phyloP scores from a whole-genome alignment of 1,139 yeast species.

The Lodderomyces elongisporus region DNA sequence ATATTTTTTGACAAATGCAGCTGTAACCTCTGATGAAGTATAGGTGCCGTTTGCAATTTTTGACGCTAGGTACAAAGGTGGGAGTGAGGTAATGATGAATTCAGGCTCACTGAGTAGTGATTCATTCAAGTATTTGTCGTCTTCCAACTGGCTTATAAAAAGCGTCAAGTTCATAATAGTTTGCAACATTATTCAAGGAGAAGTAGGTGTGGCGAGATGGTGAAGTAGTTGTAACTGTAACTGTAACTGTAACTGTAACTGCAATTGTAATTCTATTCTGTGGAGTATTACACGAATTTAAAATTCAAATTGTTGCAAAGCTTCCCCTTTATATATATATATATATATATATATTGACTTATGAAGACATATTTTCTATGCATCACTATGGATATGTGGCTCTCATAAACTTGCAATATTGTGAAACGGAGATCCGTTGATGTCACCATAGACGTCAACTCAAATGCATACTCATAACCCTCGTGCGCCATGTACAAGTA shows the following conservation, averaged over 20 bases:
- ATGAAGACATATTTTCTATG: too few species aligned
- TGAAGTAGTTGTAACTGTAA: neutral
- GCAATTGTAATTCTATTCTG: neutral
- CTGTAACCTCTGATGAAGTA: conserved; percentile 10
- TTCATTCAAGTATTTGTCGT: conserved; percentile 7
- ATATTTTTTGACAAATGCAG: conserved; percentile 17
- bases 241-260: neutral
- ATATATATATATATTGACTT: too few species aligned
- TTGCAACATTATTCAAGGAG: neutral
- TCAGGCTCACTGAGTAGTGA: conserved; percentile 23
- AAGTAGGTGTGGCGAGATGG: too few species aligned
- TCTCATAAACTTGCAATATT: too few species aligned
- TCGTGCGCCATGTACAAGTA: too few species aligned
- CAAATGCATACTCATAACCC: too few species aligned
- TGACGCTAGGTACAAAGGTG: conserved; percentile 5
- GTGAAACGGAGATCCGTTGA: too few species aligned
- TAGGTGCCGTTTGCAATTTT: conserved; percentile 11
- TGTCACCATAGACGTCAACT: too few species aligned
- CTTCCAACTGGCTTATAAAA: neutral
- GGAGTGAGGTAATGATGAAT: conserved; percentile 33
- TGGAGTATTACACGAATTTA: too few species aligned
- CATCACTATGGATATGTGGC: too few species aligned
- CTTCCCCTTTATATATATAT: too few species aligned
- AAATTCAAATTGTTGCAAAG: too few species aligned
- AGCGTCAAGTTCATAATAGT: conserved; percentile 1